Conservation (phyloP, 441 rosid genomes). For the Adansonia rubrostipa region DNA sequence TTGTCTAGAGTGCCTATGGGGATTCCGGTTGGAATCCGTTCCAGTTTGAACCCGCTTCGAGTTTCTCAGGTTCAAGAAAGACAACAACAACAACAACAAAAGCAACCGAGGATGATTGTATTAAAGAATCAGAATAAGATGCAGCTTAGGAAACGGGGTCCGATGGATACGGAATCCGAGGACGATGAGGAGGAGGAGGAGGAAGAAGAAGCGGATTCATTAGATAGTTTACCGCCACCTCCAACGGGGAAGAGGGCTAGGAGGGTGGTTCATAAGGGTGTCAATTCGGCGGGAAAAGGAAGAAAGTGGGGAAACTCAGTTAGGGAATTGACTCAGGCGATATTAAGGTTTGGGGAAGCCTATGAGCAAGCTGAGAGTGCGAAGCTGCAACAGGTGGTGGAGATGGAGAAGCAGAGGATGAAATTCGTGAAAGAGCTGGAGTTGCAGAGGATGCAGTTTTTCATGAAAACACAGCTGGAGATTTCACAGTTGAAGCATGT, state of each 20-base stretch:
- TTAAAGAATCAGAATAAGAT: constrained; percentile 46
- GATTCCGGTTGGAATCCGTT: constrained; percentile 46
- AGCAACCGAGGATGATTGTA: constrained; percentile 29
- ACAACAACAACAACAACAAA: constrained; percentile 32
- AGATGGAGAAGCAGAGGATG: constrained; percentile 81
- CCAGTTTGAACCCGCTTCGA: constrained; percentile 35
- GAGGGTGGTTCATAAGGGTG: constrained; percentile 28
- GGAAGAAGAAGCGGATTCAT: constrained; percentile 51
- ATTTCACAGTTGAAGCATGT: constrained; percentile 61
- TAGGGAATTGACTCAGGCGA: constrained; percentile 52
- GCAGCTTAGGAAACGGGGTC: constrained; percentile 45
- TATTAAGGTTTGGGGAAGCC: constrained; percentile 58
- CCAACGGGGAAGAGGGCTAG: constrained; percentile 44
- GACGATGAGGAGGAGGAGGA: no score
- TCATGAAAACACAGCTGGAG: constrained; percentile 60
- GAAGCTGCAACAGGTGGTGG: constrained; percentile 62
- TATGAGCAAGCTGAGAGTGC: constrained; percentile 66
- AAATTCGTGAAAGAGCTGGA: constrained; percentile 65
- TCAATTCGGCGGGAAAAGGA: constrained; percentile 19
- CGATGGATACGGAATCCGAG: constrained; percentile 47
- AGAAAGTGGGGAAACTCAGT: constrained; percentile 51
- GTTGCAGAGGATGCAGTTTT: constrained; percentile 68
- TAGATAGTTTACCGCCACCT: constrained; percentile 58
- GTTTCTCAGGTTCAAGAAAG: constrained; percentile 7
- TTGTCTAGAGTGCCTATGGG: constrained; percentile 49